Conservation (phyloP, 2,329 filamentous ascomycete species). For the Verticillium nubilum region DNA sequence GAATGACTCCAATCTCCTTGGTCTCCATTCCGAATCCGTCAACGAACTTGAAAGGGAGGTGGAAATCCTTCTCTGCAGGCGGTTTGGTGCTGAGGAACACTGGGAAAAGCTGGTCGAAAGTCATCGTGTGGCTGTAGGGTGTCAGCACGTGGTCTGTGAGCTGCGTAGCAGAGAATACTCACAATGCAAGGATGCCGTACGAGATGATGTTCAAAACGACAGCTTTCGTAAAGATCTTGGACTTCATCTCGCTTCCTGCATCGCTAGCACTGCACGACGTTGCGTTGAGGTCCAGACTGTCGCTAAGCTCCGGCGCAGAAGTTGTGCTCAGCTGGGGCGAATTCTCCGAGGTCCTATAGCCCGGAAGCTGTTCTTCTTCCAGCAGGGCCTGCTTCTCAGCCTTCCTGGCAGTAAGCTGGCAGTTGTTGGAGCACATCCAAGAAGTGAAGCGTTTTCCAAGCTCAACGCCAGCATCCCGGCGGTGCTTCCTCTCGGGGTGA, state of each 20-base stretch:
- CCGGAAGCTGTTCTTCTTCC: constrained; percentile 58
- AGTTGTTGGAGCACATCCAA: constrained; percentile 31
- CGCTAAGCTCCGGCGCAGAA: constrained; percentile 23
- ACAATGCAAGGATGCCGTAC: constrained; percentile 93
- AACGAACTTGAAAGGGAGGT: constrained; percentile 80
- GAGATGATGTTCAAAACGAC: constrained; percentile 83
- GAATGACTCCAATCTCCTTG: constrained; percentile 79
- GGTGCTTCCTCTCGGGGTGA: constrained; percentile 73
- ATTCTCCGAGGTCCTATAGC: constrained; percentile 59
- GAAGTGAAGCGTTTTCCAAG: constrained; percentile 65
- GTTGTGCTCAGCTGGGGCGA: constrained; percentile 42
- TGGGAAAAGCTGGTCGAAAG: constrained; percentile 88
- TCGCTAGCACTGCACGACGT: constrained; percentile 6
- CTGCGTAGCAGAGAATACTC: constrained; percentile 41
- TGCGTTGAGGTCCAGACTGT: constrained; percentile 27
- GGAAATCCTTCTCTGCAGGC: constrained; percentile 30
- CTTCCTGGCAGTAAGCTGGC: constrained; percentile 28
- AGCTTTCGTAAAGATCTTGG: constrained; percentile 72
- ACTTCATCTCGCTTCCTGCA: constrained; percentile 5
- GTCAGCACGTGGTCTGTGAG: not conserved
- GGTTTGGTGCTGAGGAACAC: constrained; percentile 75
- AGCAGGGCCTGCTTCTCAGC: constrained; percentile 60
- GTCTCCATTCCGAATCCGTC: constrained; percentile 81
- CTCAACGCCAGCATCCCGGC: constrained; percentile 71
- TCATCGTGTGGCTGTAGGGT: constrained; percentile 78